Percentiles rank a stretch among this genome's conserved stretches.
Evolutionary conservation across 257 asterid species (phyloP).

Genomic region (Coffea canephora): DNA sequence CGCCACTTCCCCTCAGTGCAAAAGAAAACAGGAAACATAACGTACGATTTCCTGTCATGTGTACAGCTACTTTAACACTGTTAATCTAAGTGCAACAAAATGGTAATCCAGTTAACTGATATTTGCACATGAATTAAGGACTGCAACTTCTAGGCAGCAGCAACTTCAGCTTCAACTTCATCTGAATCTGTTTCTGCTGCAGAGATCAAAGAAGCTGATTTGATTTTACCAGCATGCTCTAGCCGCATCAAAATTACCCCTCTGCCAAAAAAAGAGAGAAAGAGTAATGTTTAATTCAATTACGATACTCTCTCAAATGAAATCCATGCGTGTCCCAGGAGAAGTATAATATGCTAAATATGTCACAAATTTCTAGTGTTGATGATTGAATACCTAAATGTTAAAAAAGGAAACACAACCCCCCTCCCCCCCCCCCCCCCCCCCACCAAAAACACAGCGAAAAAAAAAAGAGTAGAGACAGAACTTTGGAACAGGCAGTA

Average conservation of each 20-base stretch:
- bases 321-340: background rate
- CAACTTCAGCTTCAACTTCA: slow-evolving; percentile 46
- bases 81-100: background rate
- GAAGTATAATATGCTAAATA: background rate
- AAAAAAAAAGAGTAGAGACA: background rate
- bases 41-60: background rate
- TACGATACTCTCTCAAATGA: background rate
- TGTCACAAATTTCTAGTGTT: background rate
- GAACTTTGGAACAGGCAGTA: background rate
- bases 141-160: slow-evolving; percentile 27
- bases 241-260: slow-evolving; percentile 97
- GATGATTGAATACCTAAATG: background rate
- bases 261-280: slow-evolving; percentile 33
- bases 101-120: background rate
- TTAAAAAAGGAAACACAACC: too few relatives aligned
- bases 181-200: slow-evolving; percentile 64
- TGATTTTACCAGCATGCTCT: slow-evolving; percentile 89
- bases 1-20: background rate
- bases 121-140: background rate
- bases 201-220: slow-evolving; percentile 82
- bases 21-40: background rate
- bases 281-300: background rate
- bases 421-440: too few relatives aligned
- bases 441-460: too few relatives aligned
- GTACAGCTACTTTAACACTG: slow-evolving; percentile 2